Evolutionary conservation across 1,139 yeast genomes (phyloP).

Genomic region (Scheffersomyces titani): DNA sequence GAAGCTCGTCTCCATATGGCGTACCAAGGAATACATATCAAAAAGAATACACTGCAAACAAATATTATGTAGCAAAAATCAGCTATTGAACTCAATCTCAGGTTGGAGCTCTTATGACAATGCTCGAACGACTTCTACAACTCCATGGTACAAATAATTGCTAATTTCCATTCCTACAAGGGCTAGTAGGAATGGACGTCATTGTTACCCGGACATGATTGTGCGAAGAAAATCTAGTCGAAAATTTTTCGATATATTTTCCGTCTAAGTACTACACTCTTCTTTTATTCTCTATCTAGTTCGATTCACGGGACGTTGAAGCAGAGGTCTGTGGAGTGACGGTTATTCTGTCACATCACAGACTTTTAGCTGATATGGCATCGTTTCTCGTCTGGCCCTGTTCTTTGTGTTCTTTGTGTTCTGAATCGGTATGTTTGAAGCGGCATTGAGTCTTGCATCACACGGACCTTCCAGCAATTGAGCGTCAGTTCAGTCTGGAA

Average conservation of each 20-base stretch:
- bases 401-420: background rate
- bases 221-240: background rate
- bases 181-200: background rate
- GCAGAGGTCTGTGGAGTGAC: background rate
- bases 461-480: background rate
- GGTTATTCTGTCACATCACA: background rate
- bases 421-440: background rate
- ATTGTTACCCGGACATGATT: background rate
- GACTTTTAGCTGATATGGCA: slow-evolving; percentile 1
- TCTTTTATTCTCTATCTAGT: background rate
- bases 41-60: background rate
- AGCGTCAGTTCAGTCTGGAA: slow-evolving; percentile 3
- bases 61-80: background rate
- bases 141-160: too few species aligned
- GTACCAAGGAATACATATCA: background rate
- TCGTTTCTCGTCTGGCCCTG: background rate
- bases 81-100: too few species aligned
- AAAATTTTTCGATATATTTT: background rate
- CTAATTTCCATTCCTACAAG: too few species aligned
- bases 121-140: too few species aligned
- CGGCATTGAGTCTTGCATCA: background rate
- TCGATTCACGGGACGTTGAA: background rate
- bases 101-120: too few species aligned
- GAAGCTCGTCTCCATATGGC: background rate
- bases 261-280: background rate